Base-by-base conservation (phyloP, 371 early-diverging fungal species). In the Sporodiniella umbellata region DNA sequence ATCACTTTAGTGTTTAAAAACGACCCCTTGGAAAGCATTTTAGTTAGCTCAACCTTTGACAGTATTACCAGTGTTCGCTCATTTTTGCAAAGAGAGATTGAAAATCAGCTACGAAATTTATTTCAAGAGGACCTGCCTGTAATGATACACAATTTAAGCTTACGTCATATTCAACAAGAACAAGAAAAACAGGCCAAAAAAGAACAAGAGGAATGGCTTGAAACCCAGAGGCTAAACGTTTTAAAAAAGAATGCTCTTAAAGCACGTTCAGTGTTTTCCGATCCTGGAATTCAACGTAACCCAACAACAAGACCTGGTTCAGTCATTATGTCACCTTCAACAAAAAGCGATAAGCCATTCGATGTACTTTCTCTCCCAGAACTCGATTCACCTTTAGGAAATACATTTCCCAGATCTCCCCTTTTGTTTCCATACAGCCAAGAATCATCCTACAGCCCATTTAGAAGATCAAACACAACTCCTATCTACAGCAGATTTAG, bases 1-100 rank as follows among this genome's bases (percentile, higher is more conserved):
- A 85, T 96, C 42, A 96, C 98, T 2, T 81, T 98, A 25, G 93
- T 89, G 4, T 97, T 99, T 66, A 95, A 96, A 60, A 96, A 94
- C 60, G 97, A 97, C 57, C 98, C 99, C 11, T 66, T 99, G 22
- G 95, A 95, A 43, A 84, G 83, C 1, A 92, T 99, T 23, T 77
- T 87, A 28, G 93, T 99, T 39, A 88, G 88, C 54, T 93, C 94
- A 5, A 95, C 96, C 0, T 99, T 99, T 58, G 99, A 98, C 59
- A 83, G 87, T 53, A 84, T 96, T 30, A 83, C 90, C 4, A 85
- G 83, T 38, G 88, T 99, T 24, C 83, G 90, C 24, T 68, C 84
- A 10, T 90, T 94, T 64, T 63, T 99, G 26, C 98, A 97, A 69
- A 70, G 78, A 11, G 90, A 92, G 61, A 99, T 99, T 45, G 96